Evolutionary conservation across 2,329 filamentous ascomycete species (phyloP), one percentile per base, ranked within the genome.

Genomic region (Arthroderma sp.): DNA sequence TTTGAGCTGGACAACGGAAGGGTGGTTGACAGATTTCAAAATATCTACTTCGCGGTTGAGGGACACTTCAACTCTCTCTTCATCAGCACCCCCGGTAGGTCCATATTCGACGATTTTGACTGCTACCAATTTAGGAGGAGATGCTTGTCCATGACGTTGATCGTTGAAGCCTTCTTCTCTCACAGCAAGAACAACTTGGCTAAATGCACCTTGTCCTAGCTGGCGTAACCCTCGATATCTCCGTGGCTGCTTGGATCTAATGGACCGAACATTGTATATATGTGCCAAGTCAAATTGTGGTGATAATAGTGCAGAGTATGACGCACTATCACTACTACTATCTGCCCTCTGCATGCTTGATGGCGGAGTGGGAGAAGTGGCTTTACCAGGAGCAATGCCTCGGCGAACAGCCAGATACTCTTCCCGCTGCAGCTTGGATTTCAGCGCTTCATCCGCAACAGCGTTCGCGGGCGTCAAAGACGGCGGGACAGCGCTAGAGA

Each of bases 101-200:
- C 89, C 91, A 64, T 94, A 87, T 62, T 95, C 86, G 59, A 93
- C 89, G 38, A 98, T 80, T 64, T 98, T 98, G 58, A 98, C 80
- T 1, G 91, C 91, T 3, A 96, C 91, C 9, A 98, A 70, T n/a
- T 80, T 78, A 50, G 71, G 51, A 11, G 55, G 46, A 11, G 50
- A 48, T 40, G 31, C 42, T 44, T 40, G 54, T 45, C 0, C 36
- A 36, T 2, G 31, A 8, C 3, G 52, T 49, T 9, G 45, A 42
- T 29, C 47, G 42, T 63, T 56, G 45, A 60, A 59, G 8, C 55
- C 67, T 36, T 78, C 74, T 58, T 93, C 79, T 56, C 83, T 86
- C 7, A 88, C 94, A 4, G 88, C 91, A 36, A 98, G 71, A 66
- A 93, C 82, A 15, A 98, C 91, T 57, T 85, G 85, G 61, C 88